These are phyloP conservation scores for Pichia nakasei DNA, from an alignment of 805 yeast genomes.

Conservation along the genomic window DNA sequence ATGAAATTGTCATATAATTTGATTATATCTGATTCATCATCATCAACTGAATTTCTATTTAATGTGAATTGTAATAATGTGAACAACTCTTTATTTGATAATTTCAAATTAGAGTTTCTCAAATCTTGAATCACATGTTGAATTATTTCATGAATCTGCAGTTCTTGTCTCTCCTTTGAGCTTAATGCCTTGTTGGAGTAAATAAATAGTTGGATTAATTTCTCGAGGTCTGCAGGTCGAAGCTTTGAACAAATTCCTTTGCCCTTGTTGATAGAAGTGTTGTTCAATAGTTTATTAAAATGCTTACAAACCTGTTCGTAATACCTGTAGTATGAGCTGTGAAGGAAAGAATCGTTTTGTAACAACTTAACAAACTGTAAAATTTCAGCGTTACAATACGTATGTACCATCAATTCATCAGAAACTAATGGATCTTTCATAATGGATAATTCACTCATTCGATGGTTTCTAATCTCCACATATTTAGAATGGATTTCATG, in stretches of 20 bases:
- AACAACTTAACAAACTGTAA: constrained; percentile 8
- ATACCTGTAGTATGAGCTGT: constrained; percentile 3
- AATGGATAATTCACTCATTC: neutral
- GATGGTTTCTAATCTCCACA: neutral
- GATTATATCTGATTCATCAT: neutral
- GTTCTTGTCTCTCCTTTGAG: neutral
- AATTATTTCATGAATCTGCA: constrained; percentile 1
- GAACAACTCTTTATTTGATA: constrained; percentile 11
- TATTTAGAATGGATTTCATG: constrained; percentile 8
- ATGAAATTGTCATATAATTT: constrained; percentile 4
- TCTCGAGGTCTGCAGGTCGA: constrained; percentile 10
- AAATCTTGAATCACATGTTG: constrained; percentile 5
- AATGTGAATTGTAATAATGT: constrained; percentile 7
- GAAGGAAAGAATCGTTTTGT: constrained; percentile 4
- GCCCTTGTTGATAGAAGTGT: neutral
- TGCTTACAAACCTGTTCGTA: constrained; percentile 2
- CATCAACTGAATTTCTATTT: neutral
- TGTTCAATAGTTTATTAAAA: constrained; percentile 2
- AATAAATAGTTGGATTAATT: constrained; percentile 5
- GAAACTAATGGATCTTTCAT: neutral
- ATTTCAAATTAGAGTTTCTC: neutral
- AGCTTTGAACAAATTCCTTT: constrained; percentile 3
- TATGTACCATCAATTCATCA: constrained; percentile 1
- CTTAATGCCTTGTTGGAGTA: constrained; percentile 3
- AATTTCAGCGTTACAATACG: neutral